Conservation (phyloP, 1,284 basidiomycete species). For the Cronartium quercuum region DNA sequence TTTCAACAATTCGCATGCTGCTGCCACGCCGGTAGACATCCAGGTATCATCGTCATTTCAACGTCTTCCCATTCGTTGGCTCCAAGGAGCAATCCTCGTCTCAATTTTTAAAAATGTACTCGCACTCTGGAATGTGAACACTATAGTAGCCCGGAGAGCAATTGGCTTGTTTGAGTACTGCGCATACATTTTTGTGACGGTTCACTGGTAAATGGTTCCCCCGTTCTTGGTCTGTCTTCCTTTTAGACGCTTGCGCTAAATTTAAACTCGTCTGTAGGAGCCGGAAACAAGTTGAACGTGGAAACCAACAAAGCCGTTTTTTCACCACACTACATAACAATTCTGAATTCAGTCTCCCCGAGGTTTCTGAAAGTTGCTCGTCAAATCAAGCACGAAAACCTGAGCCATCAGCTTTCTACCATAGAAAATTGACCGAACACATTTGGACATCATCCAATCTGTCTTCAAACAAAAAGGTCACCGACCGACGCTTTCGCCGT, state of each 20-base stretch:
- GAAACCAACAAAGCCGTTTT: background rate
- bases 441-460: background rate
- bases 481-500: constrained; percentile 1
- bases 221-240: background rate
- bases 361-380: background rate
- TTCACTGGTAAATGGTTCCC: constrained; percentile 8
- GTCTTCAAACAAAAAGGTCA: background rate
- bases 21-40: background rate
- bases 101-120: constrained; percentile 14
- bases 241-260: background rate
- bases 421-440: background rate
- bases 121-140: constrained; percentile 13
- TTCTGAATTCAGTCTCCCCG: background rate
- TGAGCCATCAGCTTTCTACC: background rate
- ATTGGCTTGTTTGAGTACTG: constrained; percentile 19
- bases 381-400: background rate
- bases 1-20: constrained; percentile 2
- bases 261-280: background rate
- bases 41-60: background rate
- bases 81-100: constrained; percentile 11
- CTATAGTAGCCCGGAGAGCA: constrained; percentile 16
- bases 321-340: background rate
- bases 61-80: constrained; percentile 4
- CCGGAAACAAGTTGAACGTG: background rate
- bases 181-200: constrained; percentile 10